These are phyloP conservation scores for Clarkia xantiana DNA, from an alignment of 345 rosid species.

Conservation along the genomic window DNA sequence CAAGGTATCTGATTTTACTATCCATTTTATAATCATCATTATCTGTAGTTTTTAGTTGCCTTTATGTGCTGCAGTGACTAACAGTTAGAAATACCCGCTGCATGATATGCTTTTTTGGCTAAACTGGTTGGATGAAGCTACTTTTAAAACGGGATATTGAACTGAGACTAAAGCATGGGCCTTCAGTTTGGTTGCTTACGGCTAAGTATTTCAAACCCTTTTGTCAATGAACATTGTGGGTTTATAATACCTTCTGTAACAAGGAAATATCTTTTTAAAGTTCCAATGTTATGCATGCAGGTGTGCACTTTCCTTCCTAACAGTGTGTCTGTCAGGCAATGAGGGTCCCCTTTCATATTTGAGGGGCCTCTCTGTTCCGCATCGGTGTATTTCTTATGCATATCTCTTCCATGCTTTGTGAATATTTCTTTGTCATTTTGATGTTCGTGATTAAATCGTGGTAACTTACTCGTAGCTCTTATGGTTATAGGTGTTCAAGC, in stretches of 20 bases:
- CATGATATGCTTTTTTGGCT: slow-evolving; percentile 93
- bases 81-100: slow-evolving; percentile 95
- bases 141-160: slow-evolving; percentile 82
- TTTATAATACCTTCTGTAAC: slow-evolving; percentile 34
- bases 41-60: slow-evolving; percentile 49
- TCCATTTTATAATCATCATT: slow-evolving; percentile 22
- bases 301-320: slow-evolving; percentile 88
- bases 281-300: slow-evolving; percentile 94
- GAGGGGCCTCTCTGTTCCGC: slow-evolving; percentile 83
- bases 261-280: slow-evolving; percentile 36
- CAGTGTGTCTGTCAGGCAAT: slow-evolving; percentile 87
- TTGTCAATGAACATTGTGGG: slow-evolving; percentile 65
- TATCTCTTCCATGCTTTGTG: slow-evolving; percentile 56
- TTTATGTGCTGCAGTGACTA: slow-evolving; percentile 46
- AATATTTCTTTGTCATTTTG: slow-evolving; percentile 14
- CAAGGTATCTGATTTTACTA: slow-evolving; percentile 57
- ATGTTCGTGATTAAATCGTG: slow-evolving; percentile 1
- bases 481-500: slow-evolving; percentile 60
- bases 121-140: slow-evolving; percentile 95
- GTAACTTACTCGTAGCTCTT: slow-evolving; percentile 10
- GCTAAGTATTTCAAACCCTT: slow-evolving; percentile 90
- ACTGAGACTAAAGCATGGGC: slow-evolving; percentile 91
- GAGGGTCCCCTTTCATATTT: slow-evolving; percentile 75
- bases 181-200: slow-evolving; percentile 82
- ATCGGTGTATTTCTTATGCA: slow-evolving; percentile 79